These are phyloP conservation scores for Hypoxylon sp. DNA, from an alignment of 2,329 filamentous ascomycete genomes.

Conservation along the genomic window DNA sequence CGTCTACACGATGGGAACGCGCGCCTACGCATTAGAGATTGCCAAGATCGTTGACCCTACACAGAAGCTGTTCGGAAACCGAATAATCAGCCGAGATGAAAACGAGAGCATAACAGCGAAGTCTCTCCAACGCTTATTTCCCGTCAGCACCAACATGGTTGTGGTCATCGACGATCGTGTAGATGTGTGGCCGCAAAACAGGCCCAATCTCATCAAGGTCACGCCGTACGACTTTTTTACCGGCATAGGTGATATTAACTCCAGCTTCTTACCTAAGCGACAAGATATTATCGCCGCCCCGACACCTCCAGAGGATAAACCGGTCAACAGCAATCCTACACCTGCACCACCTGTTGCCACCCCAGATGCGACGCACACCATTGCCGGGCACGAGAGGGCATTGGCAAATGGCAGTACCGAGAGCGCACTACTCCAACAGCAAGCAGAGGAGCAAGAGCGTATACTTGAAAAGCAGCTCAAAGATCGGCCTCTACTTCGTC, in stretches of 20 bases:
- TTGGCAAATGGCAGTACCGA: conserved; percentile 42
- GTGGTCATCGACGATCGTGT: conserved; percentile 98
- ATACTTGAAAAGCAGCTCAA: conserved; percentile 87
- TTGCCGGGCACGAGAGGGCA: conserved; percentile 35
- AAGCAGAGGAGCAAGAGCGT: conserved; percentile 87
- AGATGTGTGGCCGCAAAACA: conserved; percentile 93
- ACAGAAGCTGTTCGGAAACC: conserved; percentile 87
- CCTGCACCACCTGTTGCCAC: conserved; percentile 20
- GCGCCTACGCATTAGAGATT: conserved; percentile 93
- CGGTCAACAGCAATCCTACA: conserved; percentile 33
- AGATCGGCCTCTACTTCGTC: conserved; percentile 87
- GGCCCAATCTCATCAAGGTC: conserved; percentile 92
- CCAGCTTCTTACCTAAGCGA: conserved; percentile 89
- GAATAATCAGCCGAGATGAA: conserved; percentile 95
- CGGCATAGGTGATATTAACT: conserved; percentile 98
- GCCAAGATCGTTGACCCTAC: conserved; percentile 93
- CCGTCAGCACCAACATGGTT: conserved; percentile 98
- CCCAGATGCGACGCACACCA: conserved; percentile 9
- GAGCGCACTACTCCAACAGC: conserved; percentile 68
- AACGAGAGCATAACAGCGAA: conserved; percentile 94
- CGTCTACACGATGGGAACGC: conserved; percentile 98
- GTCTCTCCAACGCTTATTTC: conserved; percentile 88
- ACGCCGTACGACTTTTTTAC: conserved; percentile 97
- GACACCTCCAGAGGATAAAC: conserved; percentile 35
- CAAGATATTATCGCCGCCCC: conserved; percentile 57